Evolutionary conservation across 1,284 basidiomycete genomes (phyloP), one percentile per base, ranked within the genome.

Genomic region (Phylloboletellus chloephorus): DNA sequence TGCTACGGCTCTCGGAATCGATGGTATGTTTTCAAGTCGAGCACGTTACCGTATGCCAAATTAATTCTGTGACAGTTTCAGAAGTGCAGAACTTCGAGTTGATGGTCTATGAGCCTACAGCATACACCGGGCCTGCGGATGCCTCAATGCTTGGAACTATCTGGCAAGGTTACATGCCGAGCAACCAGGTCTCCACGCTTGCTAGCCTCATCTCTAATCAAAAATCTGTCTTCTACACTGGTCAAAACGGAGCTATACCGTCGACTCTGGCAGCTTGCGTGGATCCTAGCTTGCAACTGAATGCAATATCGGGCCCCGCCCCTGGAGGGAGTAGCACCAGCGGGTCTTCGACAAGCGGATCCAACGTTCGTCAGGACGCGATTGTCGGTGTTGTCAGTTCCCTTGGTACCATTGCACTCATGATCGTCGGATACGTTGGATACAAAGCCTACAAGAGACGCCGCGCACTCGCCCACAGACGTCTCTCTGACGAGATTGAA

Each of bases 311-410:
- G 0, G 58, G 68, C 45, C 66, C 72, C 2, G 48, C 61, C 32
- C 34, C 54, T 5, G 49, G 61, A 8, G 56, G 57, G 28, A 54
- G 49, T n/a, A 47, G 47, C 21, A 50, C 50, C 5, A 50, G 44
- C 8, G 26, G 13, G 4, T 40, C 26, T 7, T 42, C 37, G 1
- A 54, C 52, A 11, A 47, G 44, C 21, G 43, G 52, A 19, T 49
- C 56, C 5, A 49, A 51, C 12, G 41, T 73, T 11, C 69, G 86
- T 6, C 74, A 81, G 55, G 76, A 88, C 49, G 83, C 82, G 6
- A 87, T 89, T 55, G 87, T 89, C 44, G 87, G 86, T 23, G 83
- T 89, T 7, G 82, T 87, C 48, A 77, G 71, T 24, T 78, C 82
- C 2, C 72, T 89, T 12, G 86, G 85, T 21, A 81, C 72, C 5